These are phyloP conservation scores for Extremus antarcticus DNA, from an alignment of 495 filamentous ascomycete genomes.

Conservation along the genomic window DNA sequence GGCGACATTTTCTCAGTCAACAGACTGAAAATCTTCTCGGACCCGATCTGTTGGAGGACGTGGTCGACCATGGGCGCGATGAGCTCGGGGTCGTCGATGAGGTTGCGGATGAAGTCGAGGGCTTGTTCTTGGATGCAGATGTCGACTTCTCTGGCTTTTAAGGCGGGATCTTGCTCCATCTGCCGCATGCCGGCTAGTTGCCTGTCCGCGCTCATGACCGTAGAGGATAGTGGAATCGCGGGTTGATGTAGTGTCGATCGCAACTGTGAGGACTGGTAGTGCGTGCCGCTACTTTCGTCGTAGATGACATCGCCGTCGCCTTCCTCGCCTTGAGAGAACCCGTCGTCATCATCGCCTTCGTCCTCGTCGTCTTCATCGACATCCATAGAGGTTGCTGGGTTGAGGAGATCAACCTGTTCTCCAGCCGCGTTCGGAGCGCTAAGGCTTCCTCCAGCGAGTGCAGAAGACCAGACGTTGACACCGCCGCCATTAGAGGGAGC, in stretches of 20 bases:
- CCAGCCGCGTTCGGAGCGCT: constrained; percentile 51
- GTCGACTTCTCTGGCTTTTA: constrained; percentile 63
- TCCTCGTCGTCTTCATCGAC: constrained; percentile 25
- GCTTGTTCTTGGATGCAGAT: constrained; percentile 82
- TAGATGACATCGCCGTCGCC: constrained; percentile 49
- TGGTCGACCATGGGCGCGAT: constrained; percentile 71
- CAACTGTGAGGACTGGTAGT: constrained; percentile 30
- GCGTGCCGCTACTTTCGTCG: constrained; percentile 34
- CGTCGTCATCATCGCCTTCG: constrained; percentile 23
- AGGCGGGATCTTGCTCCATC: constrained; percentile 42
- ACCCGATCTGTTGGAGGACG: constrained; percentile 64
- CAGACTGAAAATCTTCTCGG: constrained; percentile 64
- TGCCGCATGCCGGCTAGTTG: constrained; percentile 44
- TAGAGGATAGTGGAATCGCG: not conserved
- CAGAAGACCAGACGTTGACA: constrained; percentile 4
- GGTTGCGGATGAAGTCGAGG: constrained; percentile 76
- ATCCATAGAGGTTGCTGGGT: constrained; percentile 38
- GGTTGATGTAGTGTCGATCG: constrained; percentile 25
- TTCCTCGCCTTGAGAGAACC: constrained; percentile 16
- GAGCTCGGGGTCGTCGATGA: constrained; percentile 56
- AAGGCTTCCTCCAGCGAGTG: not conserved
- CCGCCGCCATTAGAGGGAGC: not conserved
- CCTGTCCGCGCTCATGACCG: constrained; percentile 9
- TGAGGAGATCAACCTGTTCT: constrained; percentile 55
- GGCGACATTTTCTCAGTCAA: constrained; percentile 54